phyloP scores from a whole-genome alignment of 2,329 filamentous ascomycete species.

The Penicillium rolfsii region DNA sequence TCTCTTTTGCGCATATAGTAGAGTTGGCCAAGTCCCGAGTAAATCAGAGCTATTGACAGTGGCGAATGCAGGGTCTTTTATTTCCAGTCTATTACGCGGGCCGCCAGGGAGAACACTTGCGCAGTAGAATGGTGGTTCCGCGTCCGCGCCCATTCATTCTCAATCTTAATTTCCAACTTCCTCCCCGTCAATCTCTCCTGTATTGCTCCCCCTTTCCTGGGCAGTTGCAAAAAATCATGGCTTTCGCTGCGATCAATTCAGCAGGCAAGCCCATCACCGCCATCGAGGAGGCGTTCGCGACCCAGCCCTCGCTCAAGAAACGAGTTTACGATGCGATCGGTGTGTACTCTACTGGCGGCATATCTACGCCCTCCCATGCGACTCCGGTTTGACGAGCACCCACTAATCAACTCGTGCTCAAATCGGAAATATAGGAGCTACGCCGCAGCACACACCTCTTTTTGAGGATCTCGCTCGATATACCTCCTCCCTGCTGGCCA shows the following conservation, averaged over 20 bases:
- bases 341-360: constrained; percentile 32
- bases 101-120: constrained; percentile 24
- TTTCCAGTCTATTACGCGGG: constrained; percentile 11
- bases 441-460: constrained; percentile 45
- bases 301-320: constrained; percentile 44
- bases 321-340: constrained; percentile 50
- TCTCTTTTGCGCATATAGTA: neutral
- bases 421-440: constrained; percentile 33
- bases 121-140: constrained; percentile 16
- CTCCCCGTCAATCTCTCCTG: constrained; percentile 17
- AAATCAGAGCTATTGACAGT: neutral
- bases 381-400: constrained; percentile 10
- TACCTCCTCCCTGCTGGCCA: constrained; percentile 44
- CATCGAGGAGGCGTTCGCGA: constrained; percentile 48
- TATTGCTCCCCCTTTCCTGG: constrained; percentile 20
- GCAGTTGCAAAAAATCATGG: constrained; percentile 38
- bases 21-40: neutral
- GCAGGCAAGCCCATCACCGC: constrained; percentile 30
- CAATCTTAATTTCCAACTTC: constrained; percentile 20
- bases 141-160: constrained; percentile 15
- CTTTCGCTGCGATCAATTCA: constrained; percentile 43
- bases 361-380: constrained; percentile 13
- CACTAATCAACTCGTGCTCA: constrained; percentile 17
- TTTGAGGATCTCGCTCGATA: constrained; percentile 56
- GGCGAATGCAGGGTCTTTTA: constrained; percentile 9